Evolutionary conservation across 495 filamentous ascomycete genomes (phyloP).

Genomic region (Aspergillus nidulans): DNA sequence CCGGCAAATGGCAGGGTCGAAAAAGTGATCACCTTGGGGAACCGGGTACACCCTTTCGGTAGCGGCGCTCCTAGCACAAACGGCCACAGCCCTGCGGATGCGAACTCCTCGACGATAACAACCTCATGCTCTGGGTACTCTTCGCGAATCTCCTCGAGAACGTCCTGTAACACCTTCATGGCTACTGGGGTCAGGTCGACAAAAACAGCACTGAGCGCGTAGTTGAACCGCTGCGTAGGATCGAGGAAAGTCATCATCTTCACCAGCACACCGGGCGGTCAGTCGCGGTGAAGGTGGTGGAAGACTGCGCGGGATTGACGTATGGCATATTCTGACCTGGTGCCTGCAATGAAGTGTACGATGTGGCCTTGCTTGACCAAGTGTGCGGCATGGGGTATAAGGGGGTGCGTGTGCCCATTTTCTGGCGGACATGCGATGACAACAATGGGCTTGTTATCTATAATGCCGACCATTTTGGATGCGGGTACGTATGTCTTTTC

Average conservation of each 20-base stretch:
- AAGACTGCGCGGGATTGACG: conserved; percentile 2
- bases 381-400: not conserved
- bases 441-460: not conserved
- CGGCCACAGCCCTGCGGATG: not conserved
- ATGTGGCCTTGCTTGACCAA: not conserved
- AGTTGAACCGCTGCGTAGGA: not conserved
- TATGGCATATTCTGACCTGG: not conserved
- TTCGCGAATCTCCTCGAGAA: not conserved
- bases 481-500: not conserved
- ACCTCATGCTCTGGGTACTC: not conserved
- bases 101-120: not conserved
- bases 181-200: not conserved
- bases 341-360: conserved; percentile 7
- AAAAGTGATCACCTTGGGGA: not conserved
- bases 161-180: not conserved
- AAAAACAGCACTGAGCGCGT: not conserved
- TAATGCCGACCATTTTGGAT: not conserved
- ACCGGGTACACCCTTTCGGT: not conserved
- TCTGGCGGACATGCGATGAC: conserved; percentile 1
- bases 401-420: not conserved
- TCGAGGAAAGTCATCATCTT: not conserved
- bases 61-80: conserved; percentile 1
- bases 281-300: not conserved
- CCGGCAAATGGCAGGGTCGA: not conserved
- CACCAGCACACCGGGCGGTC: not conserved